A percentile compares a stretch with the other conserved stretches of the same genome.
Conservation (phyloP, 176 grass and related monocot species). For the Metroxylon sagu region DNA sequence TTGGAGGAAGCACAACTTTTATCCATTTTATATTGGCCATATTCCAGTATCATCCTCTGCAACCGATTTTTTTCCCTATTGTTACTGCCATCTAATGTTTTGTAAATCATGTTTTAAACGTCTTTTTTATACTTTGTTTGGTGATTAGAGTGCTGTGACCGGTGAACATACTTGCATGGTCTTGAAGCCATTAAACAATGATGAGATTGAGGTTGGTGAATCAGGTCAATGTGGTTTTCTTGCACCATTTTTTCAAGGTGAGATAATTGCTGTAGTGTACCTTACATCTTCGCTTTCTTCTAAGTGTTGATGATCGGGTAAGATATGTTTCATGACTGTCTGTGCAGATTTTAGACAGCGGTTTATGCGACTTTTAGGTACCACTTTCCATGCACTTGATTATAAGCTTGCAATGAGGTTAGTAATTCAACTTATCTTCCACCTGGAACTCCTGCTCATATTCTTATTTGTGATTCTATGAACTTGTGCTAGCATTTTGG, state of each 20-base stretch:
- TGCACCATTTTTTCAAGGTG: constrained; percentile 89
- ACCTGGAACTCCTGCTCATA: neutral
- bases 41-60: constrained; percentile 48
- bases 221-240: constrained; percentile 60
- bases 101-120: constrained; percentile 11
- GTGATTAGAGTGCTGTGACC: constrained; percentile 81
- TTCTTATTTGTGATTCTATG: constrained; percentile 26
- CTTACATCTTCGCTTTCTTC: neutral
- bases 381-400: constrained; percentile 60
- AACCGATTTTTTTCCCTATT: constrained; percentile 7
- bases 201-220: constrained; percentile 48
- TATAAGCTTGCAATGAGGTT: constrained; percentile 87
- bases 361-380: constrained; percentile 72
- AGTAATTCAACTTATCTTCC: constrained; percentile 13
- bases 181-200: constrained; percentile 66
- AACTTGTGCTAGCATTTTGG: constrained; percentile 53
- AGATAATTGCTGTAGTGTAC: neutral
- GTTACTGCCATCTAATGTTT: constrained; percentile 15
- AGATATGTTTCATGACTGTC: constrained; percentile 20
- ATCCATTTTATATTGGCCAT: constrained; percentile 88
- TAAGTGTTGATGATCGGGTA: neutral
- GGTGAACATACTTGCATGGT: constrained; percentile 96
- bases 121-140: constrained; percentile 16
- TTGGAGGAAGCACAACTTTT: constrained; percentile 82
- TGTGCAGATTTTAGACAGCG: constrained; percentile 78